These are phyloP conservation scores for Fusarium verticillioides DNA, from an alignment of 2,329 filamentous ascomycete genomes.

Conservation along the genomic window DNA sequence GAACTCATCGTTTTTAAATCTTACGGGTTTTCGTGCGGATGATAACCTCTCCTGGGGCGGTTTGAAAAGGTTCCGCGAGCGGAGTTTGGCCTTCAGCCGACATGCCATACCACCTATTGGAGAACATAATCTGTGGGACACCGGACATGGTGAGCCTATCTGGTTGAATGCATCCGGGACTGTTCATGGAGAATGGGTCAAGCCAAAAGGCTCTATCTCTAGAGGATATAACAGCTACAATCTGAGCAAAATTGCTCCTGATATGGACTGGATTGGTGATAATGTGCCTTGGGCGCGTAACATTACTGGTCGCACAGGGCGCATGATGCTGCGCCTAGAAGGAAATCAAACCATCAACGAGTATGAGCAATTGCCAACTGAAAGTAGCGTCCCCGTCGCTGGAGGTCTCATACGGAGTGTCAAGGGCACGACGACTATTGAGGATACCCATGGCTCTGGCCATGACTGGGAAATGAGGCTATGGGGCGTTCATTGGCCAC, in stretches of 20 bases:
- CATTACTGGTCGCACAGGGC: constrained; percentile 77
- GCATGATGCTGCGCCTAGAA: constrained; percentile 73
- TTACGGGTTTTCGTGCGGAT: constrained; percentile 79
- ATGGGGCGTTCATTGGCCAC: constrained; percentile 86
- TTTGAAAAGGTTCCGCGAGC: constrained; percentile 72
- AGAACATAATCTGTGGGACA: constrained; percentile 55
- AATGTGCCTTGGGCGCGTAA: constrained; percentile 79
- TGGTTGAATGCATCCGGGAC: constrained; percentile 85
- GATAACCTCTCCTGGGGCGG: constrained; percentile 85
- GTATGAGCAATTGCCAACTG: constrained; percentile 54
- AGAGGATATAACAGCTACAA: constrained; percentile 67
- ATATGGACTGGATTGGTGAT: constrained; percentile 70
- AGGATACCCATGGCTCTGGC: constrained; percentile 73
- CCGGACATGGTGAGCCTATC: constrained; percentile 56
- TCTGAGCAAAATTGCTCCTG: constrained; percentile 71
- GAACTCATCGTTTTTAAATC: constrained; percentile 68
- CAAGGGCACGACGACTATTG: constrained; percentile 75
- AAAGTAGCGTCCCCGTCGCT: constrained; percentile 51
- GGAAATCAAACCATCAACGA: constrained; percentile 62
- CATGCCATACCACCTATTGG: constrained; percentile 60
- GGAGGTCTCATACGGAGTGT: constrained; percentile 74
- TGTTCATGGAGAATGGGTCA: constrained; percentile 80
- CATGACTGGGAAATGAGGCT: constrained; percentile 83
- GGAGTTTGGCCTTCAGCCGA: constrained; percentile 70
- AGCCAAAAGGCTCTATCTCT: constrained; percentile 60